These are phyloP conservation scores for Amanita molliuscula DNA, from an alignment of 768 basidiomycete genomes.

Conservation along the genomic window DNA sequence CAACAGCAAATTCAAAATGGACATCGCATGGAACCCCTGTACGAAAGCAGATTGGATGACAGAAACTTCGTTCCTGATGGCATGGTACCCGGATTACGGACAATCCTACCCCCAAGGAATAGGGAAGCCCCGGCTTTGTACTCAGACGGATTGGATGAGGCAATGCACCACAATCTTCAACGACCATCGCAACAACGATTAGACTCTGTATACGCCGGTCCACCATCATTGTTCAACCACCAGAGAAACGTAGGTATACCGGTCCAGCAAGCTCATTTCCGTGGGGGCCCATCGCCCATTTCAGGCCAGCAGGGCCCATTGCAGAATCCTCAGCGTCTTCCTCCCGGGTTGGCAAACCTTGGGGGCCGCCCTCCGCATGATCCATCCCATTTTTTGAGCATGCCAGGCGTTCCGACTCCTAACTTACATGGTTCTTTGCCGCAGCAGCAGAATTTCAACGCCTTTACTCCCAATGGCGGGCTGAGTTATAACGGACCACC, in stretches of 20 bases:
- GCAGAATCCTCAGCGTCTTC: constrained; percentile 49
- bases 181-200: constrained; percentile 41
- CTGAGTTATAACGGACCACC: constrained; percentile 36
- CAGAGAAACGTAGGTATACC: constrained; percentile 48
- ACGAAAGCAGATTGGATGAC: constrained; percentile 67
- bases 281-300: constrained; percentile 61
- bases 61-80: constrained; percentile 76
- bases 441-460: constrained; percentile 39
- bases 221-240: constrained; percentile 38
- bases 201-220: constrained; percentile 47
- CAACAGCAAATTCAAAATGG: constrained; percentile 31
- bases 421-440: constrained; percentile 37
- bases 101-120: constrained; percentile 49
- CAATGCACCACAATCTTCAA: constrained; percentile 49
- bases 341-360: constrained; percentile 73
- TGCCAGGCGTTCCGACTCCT: constrained; percentile 33
- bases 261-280: constrained; percentile 53
- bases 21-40: constrained; percentile 55
- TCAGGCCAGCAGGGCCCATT: constrained; percentile 34
- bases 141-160: constrained; percentile 52
- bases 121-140: constrained; percentile 45
- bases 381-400: constrained; percentile 51
- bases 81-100: constrained; percentile 76
- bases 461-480: constrained; percentile 33
- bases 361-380: constrained; percentile 79